Percentiles rank a stretch among this genome's conserved stretches.
phyloP scores from a whole-genome alignment of 2,329 filamentous ascomycete species.

The Pleomassaria siparia region DNA sequence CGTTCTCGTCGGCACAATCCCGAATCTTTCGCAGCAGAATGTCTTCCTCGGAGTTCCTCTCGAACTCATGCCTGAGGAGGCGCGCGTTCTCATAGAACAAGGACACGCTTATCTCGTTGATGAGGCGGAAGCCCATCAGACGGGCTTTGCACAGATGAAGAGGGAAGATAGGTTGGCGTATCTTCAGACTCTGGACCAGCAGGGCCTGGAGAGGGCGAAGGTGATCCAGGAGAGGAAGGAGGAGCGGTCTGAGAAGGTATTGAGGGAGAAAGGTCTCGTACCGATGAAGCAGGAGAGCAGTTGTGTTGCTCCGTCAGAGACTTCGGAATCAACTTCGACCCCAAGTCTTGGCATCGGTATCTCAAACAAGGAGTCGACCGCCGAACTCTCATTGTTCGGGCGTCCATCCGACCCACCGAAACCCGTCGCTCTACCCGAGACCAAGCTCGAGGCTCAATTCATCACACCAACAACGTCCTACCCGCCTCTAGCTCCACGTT shows the following conservation, averaged over 20 bases:
- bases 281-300: conserved; percentile 1
- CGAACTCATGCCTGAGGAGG: conserved; percentile 90
- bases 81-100: conserved; percentile 74
- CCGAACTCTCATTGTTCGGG: conserved; percentile 29
- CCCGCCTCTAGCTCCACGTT: conserved; percentile 34
- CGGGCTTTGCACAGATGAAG: conserved; percentile 61
- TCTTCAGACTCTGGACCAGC: conserved; percentile 56
- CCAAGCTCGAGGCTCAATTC: conserved; percentile 30
- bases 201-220: conserved; percentile 55
- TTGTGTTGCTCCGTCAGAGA: background rate
- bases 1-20: conserved; percentile 81
- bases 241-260: conserved; percentile 51
- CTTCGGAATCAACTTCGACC: background rate
- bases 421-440: conserved; percentile 10
- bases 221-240: conserved; percentile 52
- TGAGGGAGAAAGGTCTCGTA: conserved; percentile 51
- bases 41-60: conserved; percentile 87
- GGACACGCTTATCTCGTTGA: conserved; percentile 78
- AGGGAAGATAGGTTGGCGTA: conserved; percentile 64
- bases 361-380: conserved; percentile 10
- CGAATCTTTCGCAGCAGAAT: conserved; percentile 92
- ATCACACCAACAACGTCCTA: conserved; percentile 52
- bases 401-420: conserved; percentile 6
- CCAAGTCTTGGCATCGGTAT: conserved; percentile 3
- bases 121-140: conserved; percentile 70